Base-by-base conservation (phyloP, 352 stramenopile species). In the Pythium plurisporium region DNA sequence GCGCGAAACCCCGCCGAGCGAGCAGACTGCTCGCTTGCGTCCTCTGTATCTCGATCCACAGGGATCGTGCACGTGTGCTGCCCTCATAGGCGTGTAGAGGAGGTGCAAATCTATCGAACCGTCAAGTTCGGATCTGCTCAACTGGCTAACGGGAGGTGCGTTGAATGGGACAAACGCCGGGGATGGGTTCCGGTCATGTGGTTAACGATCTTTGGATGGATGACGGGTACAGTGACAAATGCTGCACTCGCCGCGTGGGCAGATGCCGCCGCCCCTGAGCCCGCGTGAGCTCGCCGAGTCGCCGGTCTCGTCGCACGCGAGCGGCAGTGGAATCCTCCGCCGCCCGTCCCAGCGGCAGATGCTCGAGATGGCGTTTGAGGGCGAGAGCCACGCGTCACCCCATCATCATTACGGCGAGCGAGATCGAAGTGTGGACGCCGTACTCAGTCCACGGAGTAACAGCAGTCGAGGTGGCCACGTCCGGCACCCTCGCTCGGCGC, bases 291-390 rank as follows among this genome's bases (percentile, higher is more conserved):
- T 60, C 19, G 11, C 22, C 20, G 26, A 23, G 14, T 49, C 43
- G 33, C 36, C 26, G 22, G 26, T n/a, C 17, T 45, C 19, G 19
- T 36, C 40, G 4, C 19, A 33, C 36, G 51, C 34, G n/a, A 51
- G 12, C n/a, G 23, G 33, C 12, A 30, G 45, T n/a, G 45, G 19
- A 8, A 34, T 42, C n/a, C 34, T 15, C 23, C 61, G 54, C 8
- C 49, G 59, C 1, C 62, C 46, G 36, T 65, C 62, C 11, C 62
- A 61, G 43, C 42, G 49, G 5, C 60, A 76, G 55, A 70, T 77
- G 65, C 62, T 77, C 10, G 69, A 77, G 20, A 62, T 77, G 43
- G 69, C 69, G 44, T 77, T 77, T 42, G 65, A 77, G 59, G 65
- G 55, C 40, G 34, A 69, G 10, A 55, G 20, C 29, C 36, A 42